Evolutionary conservation across 1,284 basidiomycete species (phyloP), one percentile per base, ranked within the genome.

Genomic region (Puccinia triticina): DNA sequence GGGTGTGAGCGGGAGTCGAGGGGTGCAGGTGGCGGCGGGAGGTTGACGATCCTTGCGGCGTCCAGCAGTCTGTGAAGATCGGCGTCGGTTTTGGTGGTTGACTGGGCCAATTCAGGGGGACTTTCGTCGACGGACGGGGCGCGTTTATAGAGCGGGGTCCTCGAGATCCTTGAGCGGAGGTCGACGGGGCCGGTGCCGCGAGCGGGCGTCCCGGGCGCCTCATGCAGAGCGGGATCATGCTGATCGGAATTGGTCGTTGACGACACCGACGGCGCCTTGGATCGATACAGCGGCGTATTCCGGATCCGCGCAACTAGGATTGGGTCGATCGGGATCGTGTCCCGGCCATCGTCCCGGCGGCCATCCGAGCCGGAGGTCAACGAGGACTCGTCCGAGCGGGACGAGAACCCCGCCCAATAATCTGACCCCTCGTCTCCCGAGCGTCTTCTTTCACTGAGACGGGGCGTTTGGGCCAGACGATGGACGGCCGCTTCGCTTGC

Each of bases 81-180:
- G 10, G n/a, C 1, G 21, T 43, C 40, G 21, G 66, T 18, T 12
- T 18, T 23, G 37, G 21, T 29, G 23, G 66, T 61, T 12, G 66
- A 16, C 4, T 5, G 37, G 21, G 21, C 2, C 29, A 61, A 29
- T 29, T 18, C 29, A 29, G 59, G 7, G 29, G 59, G 29, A 32
- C 26, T 29, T 11, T 43, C 37, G 18, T 69, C 40, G 37, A 69
- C 26, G 23, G 66, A 69, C 1, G 66, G 66, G 37, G 66, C 66
- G 66, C 66, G 66, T 29, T 69, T 69, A 18, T 18, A 69, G 66
- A 69, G 66, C 18, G 66, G 66, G 7, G 66, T 69, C 43, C 66
- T 69, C 1, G 66, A 43, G 66, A 69, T 43, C 66, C 43, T 69
- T 1, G 66, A 14, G 37, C 37, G 43, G 32, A 69, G 34, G 66